Percentiles rank a stretch among this genome's conserved stretches.
These are phyloP conservation scores for Lepraria neglecta DNA, from an alignment of 495 filamentous ascomycete species.

Conservation along the genomic window DNA sequence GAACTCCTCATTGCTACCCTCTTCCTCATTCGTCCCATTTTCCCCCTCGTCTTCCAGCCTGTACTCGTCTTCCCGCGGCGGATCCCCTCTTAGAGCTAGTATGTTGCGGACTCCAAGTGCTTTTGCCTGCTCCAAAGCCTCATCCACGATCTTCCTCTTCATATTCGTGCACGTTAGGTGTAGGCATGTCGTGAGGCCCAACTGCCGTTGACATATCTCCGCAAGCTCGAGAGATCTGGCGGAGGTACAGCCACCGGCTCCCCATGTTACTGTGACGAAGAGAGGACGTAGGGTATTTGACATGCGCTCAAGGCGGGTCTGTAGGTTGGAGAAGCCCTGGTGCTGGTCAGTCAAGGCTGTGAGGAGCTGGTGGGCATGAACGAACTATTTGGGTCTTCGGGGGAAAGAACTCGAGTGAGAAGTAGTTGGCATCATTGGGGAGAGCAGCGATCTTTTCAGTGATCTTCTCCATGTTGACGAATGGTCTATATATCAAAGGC, in stretches of 20 bases:
- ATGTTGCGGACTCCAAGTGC: conserved; percentile 92
- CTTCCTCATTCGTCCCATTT: conserved; percentile 32
- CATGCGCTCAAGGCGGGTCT: conserved; percentile 92
- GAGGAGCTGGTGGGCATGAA: neutral
- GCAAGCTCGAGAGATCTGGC: conserved; percentile 87
- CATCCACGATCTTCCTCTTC: conserved; percentile 77
- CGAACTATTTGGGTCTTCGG: conserved; percentile 85
- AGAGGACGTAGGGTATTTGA: conserved; percentile 79
- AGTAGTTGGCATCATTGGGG: conserved; percentile 73
- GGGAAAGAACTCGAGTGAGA: conserved; percentile 98
- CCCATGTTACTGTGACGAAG: conserved; percentile 98
- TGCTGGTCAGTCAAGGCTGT: conserved; percentile 24
- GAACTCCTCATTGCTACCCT: conserved; percentile 72
- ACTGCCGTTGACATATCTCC: conserved; percentile 86
- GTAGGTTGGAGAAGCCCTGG: conserved; percentile 83
- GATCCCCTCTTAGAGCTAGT: conserved; percentile 87
- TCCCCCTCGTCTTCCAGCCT: conserved; percentile 47
- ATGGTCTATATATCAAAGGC: neutral
- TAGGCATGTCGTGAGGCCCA: conserved; percentile 88
- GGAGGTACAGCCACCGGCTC: conserved; percentile 87
- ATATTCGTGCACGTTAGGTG: conserved; percentile 98
- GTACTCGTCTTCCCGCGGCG: conserved; percentile 85
- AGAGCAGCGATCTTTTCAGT: conserved; percentile 94
- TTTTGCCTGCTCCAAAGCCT: conserved; percentile 86
- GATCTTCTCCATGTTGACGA: conserved; percentile 70